Conservation (phyloP, 805 yeast genomes). For the Blastobotrys muscicola region DNA sequence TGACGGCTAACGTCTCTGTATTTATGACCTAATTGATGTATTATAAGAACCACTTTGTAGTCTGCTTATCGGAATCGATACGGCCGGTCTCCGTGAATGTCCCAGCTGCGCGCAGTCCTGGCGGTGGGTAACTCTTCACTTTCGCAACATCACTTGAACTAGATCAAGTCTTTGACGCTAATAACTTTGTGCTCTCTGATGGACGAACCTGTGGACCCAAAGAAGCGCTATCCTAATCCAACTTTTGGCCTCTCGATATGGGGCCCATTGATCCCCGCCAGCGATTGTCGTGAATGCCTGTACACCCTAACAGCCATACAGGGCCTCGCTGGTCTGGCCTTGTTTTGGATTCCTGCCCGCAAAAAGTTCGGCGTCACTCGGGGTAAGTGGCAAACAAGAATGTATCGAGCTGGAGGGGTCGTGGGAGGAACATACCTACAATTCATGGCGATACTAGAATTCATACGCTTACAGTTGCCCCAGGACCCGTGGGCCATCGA, state of each 20-base stretch:
- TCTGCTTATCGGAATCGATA: no score
- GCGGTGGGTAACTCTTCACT: no score
- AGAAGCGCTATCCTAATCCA: constrained; percentile 32
- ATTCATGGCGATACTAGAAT: constrained; percentile 49
- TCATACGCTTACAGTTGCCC: constrained; percentile 36
- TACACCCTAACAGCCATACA: constrained; percentile 46
- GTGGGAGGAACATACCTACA: constrained; percentile 38
- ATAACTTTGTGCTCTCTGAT: no score
- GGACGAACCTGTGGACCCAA: constrained; percentile 2
- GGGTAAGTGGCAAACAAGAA: not conserved
- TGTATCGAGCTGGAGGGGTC: constrained; percentile 25
- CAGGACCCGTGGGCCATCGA: constrained; percentile 68
- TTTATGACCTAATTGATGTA: no score
- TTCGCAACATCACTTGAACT: no score
- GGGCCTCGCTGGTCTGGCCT: constrained; percentile 22
- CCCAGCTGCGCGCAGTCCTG: no score
- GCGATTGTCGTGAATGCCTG: constrained; percentile 50
- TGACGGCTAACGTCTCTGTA: not conserved
- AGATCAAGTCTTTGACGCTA: no score
- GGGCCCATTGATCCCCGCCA: constrained; percentile 69
- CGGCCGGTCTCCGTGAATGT: no score
- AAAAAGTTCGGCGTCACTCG: not conserved
- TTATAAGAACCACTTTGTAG: no score
- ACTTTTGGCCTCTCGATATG: constrained; percentile 50
- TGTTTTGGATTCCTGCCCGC: constrained; percentile 17